Evolutionary conservation across 345 rosid genomes (phyloP).

Genomic region (Limnanthes douglasii): DNA sequence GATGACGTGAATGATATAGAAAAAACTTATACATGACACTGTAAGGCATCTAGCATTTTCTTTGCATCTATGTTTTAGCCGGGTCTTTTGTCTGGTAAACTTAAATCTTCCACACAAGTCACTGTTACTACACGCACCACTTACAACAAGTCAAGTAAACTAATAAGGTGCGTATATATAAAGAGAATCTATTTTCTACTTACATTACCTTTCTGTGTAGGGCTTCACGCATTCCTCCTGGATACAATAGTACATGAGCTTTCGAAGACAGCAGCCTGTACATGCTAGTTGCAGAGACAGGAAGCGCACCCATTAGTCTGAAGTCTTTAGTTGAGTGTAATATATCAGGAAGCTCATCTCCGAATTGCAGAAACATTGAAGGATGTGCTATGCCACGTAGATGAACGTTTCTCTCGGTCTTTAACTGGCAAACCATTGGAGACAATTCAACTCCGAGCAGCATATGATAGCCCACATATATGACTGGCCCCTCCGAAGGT

Average conservation of each 20-base stretch:
- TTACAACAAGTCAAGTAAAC: constrained; percentile 2
- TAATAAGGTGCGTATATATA: too few species aligned
- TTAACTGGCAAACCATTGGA: constrained; percentile 16
- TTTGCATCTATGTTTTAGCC: too few species aligned
- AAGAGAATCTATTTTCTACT: too few species aligned
- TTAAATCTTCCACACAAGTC: too few species aligned
- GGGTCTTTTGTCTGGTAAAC: too few species aligned
- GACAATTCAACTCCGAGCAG: constrained; percentile 28
- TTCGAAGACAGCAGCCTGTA: constrained; percentile 36
- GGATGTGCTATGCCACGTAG: constrained; percentile 53
- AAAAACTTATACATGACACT: background rate
- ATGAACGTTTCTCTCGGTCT: constrained; percentile 25
- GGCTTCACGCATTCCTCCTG: constrained; percentile 59
- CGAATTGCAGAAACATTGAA: constrained; percentile 14
- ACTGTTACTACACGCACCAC: background rate
- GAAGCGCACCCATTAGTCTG: constrained; percentile 40
- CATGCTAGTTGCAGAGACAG: constrained; percentile 29
- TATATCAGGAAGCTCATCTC: constrained; percentile 10
- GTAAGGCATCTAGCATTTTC: too few species aligned
- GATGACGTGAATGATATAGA: background rate
- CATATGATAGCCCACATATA: constrained; percentile 52
- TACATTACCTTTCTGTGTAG: constrained; percentile 45
- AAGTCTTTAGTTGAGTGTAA: constrained; percentile 13
- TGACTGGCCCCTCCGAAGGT: constrained; percentile 49
- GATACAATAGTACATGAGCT: constrained; percentile 38